These are phyloP conservation scores for Phytomonas sp. DNA, from an alignment of 208 protist genomes.

Conservation along the genomic window DNA sequence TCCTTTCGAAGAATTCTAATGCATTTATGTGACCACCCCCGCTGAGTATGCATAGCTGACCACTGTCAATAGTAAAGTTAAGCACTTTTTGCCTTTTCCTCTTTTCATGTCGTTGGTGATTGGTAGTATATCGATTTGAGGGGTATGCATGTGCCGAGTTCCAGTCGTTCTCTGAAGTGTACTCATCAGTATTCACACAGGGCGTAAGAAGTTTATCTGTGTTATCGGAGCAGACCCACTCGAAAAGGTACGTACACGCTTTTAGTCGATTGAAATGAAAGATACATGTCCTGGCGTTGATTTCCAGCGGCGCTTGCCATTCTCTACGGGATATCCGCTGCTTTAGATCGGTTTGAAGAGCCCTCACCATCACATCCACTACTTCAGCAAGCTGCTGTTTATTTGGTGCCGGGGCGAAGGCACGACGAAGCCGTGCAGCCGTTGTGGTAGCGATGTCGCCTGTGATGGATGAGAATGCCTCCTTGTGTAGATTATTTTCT, in stretches of 20 bases:
- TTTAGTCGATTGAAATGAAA: neutral
- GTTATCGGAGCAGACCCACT: neutral
- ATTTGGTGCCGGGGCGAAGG: slow-evolving; percentile 52
- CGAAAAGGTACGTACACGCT: neutral
- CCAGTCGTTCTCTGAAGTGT: neutral
- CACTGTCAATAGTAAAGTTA: slow-evolving; percentile 59
- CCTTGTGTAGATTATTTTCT: neutral
- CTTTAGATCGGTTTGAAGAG: slow-evolving; percentile 29
- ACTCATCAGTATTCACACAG: neutral
- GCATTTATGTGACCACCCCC: slow-evolving; percentile 68
- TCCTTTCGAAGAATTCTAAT: slow-evolving; percentile 62
- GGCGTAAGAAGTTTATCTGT: neutral
- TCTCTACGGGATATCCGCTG: slow-evolving; percentile 3
- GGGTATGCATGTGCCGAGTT: neutral
- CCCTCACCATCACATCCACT: slow-evolving; percentile 62
- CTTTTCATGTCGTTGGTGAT: neutral
- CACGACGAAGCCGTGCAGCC: slow-evolving; percentile 39
- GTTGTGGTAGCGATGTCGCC: slow-evolving; percentile 17
- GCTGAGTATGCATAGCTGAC: slow-evolving; percentile 31
- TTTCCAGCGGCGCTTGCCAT: neutral
- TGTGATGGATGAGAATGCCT: neutral
- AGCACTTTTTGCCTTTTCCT: slow-evolving; percentile 16
- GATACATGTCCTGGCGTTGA: neutral
- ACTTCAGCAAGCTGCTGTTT: slow-evolving; percentile 44
- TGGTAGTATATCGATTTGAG: neutral